phyloP scores from a whole-genome alignment of 179 eudicot species.

The Silene coronaria region DNA sequence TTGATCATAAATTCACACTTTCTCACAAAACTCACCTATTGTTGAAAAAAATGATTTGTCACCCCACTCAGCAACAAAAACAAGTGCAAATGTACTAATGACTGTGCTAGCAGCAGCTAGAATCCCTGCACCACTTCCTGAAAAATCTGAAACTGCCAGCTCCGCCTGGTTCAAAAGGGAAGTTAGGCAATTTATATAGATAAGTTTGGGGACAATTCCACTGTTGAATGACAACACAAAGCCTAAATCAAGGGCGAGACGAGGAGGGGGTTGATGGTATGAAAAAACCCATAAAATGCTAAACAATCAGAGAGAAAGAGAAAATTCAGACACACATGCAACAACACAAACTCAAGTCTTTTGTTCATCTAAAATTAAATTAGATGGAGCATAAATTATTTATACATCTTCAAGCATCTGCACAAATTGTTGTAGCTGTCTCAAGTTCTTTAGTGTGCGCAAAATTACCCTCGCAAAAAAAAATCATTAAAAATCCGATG shows the following conservation, averaged over 20 bases:
- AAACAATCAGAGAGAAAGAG: neutral
- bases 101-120: constrained; percentile 78
- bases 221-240: neutral
- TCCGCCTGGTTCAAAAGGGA: constrained; percentile 61
- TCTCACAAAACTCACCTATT: constrained; percentile 48
- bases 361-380: neutral
- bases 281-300: neutral
- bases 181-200: constrained; percentile 4
- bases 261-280: neutral
- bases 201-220: neutral
- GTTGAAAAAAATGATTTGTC: constrained; percentile 99
- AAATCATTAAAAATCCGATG: too few species aligned
- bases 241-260: neutral
- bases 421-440: too few species aligned
- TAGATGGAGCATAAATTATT: neutral
- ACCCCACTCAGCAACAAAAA: constrained; percentile 99
- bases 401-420: neutral
- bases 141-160: constrained; percentile 84
- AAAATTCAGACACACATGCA: neutral
- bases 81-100: constrained; percentile 71
- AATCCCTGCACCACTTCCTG: constrained; percentile 87
- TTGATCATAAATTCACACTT: neutral
- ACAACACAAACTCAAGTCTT: neutral
- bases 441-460: too few species aligned
- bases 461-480: too few species aligned